These are phyloP conservation scores for Pseudogymnoascus pannorum DNA, from an alignment of 2,329 filamentous ascomycete species.

Conservation along the genomic window DNA sequence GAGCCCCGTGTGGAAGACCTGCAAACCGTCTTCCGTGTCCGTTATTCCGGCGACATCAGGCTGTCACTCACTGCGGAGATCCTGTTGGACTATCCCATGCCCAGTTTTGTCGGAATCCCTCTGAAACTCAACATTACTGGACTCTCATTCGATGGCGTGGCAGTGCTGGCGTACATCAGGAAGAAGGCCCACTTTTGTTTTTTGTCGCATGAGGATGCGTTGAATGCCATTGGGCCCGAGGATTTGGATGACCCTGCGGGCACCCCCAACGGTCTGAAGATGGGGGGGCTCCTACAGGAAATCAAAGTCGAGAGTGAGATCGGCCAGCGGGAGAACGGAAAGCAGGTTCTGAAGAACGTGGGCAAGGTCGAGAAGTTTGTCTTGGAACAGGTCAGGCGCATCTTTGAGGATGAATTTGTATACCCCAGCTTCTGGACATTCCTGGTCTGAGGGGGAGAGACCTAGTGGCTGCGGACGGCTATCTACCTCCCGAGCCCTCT, in stretches of 20 bases:
- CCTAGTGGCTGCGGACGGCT: neutral
- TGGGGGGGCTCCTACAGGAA: conserved; percentile 79
- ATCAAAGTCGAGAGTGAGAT: conserved; percentile 98
- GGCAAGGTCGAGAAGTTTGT: conserved; percentile 98
- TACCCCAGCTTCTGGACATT: conserved; percentile 99
- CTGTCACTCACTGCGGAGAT: conserved; percentile 92
- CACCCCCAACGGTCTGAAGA: conserved; percentile 30
- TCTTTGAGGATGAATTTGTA: conserved; percentile 98
- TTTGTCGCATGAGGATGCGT: conserved; percentile 81
- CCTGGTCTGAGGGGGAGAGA: conserved; percentile 46
- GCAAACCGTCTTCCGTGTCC: conserved; percentile 85
- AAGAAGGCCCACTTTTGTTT: conserved; percentile 91
- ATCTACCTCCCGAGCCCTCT: neutral
- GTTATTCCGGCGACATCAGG: conserved; percentile 79
- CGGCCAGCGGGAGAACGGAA: conserved; percentile 80
- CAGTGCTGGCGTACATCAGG: conserved; percentile 84
- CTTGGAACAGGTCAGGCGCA: conserved; percentile 88
- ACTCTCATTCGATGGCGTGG: conserved; percentile 88
- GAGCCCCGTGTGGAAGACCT: conserved; percentile 79
- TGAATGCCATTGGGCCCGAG: conserved; percentile 52
- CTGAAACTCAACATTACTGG: conserved; percentile 93
- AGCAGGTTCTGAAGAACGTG: conserved; percentile 95
- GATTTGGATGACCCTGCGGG: conserved; percentile 23
- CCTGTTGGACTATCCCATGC: conserved; percentile 95
- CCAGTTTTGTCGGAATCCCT: conserved; percentile 92